Percentiles rank a stretch among this genome's conserved stretches.
Conservation (phyloP, 2,329 filamentous ascomycete genomes). For the Verticillium albo-atrum region DNA sequence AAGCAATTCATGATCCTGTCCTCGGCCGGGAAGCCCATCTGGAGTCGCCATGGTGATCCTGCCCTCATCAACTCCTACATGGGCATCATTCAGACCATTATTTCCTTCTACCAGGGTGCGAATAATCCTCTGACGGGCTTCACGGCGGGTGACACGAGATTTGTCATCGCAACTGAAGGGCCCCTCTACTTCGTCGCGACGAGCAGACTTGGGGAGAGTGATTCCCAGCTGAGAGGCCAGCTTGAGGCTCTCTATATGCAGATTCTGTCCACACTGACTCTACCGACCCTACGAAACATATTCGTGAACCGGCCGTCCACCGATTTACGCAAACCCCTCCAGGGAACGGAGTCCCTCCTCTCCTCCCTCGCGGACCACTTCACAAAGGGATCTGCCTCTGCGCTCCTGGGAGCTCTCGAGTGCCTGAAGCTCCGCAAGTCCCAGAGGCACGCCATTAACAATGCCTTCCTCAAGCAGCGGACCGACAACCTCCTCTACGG, state of each 20-base stretch:
- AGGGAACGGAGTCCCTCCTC: conserved; percentile 86
- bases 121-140: conserved; percentile 78
- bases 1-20: conserved; percentile 98
- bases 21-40: conserved; percentile 94
- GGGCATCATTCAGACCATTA: conserved; percentile 93
- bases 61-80: conserved; percentile 89
- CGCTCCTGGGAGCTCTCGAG: conserved; percentile 83
- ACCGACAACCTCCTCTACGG: conserved; percentile 83
- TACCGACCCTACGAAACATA: conserved; percentile 80
- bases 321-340: conserved; percentile 81
- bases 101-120: conserved; percentile 87
- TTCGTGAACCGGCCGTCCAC: conserved; percentile 91
- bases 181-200: conserved; percentile 92
- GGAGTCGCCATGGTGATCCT: conserved; percentile 89
- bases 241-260: conserved; percentile 97
- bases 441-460: conserved; percentile 82
- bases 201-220: conserved; percentile 87
- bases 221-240: conserved; percentile 79
- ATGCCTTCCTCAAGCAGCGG: conserved; percentile 73
- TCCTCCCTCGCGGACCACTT: conserved; percentile 94
- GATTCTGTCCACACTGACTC: conserved; percentile 88
- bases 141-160: conserved; percentile 78
- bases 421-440: conserved; percentile 90
- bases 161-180: conserved; percentile 80
- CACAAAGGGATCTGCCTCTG: conserved; percentile 84